phyloP scores from a whole-genome alignment of 345 rosid species.

The Linum usitatissimum region DNA sequence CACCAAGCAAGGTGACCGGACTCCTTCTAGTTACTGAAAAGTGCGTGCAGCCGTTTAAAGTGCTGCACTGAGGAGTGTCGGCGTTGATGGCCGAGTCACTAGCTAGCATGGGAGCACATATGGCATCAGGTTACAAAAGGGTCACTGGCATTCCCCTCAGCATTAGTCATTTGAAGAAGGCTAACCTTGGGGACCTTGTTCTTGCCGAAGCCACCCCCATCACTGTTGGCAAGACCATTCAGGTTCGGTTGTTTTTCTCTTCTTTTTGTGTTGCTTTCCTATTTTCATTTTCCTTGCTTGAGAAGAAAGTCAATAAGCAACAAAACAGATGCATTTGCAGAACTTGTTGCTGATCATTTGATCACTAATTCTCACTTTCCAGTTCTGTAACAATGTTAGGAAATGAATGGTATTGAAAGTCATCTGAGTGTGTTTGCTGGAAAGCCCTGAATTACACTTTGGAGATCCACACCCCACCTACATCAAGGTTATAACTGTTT shows the following conservation, averaged over 20 bases:
- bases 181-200: constrained; percentile 63
- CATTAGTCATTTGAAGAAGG: constrained; percentile 67
- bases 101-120: constrained; percentile 89
- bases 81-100: constrained; percentile 77
- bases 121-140: constrained; percentile 65
- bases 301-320: too few species aligned
- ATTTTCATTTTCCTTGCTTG: neutral
- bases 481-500: neutral
- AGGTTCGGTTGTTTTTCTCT: constrained; percentile 26
- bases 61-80: constrained; percentile 88
- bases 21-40: constrained; percentile 46
- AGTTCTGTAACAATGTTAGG: neutral
- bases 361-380: neutral
- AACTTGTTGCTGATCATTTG: neutral
- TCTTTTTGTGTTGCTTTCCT: neutral
- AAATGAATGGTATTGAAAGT: neutral
- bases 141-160: constrained; percentile 82
- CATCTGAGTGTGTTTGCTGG: too few species aligned
- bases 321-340: neutral
- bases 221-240: constrained; percentile 56
- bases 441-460: neutral
- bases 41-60: constrained; percentile 86
- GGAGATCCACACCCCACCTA: neutral
- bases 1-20: constrained; percentile 49
- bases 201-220: constrained; percentile 63